Base-by-base conservation (phyloP, 176 grass and related monocot genomes). In the Urochloa ruziziensis region DNA sequence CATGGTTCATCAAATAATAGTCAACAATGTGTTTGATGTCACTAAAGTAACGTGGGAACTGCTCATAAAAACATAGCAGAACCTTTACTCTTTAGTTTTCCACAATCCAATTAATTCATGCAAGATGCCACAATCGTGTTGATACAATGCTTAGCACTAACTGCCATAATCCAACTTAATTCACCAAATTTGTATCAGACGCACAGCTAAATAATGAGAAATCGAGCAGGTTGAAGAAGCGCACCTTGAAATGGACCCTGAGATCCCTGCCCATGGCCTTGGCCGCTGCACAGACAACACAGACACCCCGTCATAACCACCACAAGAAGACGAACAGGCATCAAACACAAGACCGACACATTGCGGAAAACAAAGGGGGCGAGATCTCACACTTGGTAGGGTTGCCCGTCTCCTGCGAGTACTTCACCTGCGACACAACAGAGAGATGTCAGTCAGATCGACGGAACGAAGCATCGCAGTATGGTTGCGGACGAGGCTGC, bases 221-320 rank as follows among this genome's bases (percentile, higher is more conserved):
- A 16, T 1, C 10, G 18, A 73, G n/a, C 35, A 44, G 64, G 43
- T 39, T 62, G 6, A 34, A 14, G 39, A 52, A 85, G 58, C 64
- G 42, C 43, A 96, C 91, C 88, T 93, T 97, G 82, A 93, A 97
- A 77, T 97, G 94, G 68, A 93, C 91, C 80, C 91, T 91, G 67
- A 91, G 83, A 85, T 97, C 94, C 54, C 68, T 92, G 36, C 94
- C 86, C 85, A 93, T 89, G 58, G 94, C 89, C 90, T 97, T 97
- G 48, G 94, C 86, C 30, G 94, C 94, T 93, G 88, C 80, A 62
- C 65, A 70, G 62, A 78, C 37, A 87, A n/a, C 30, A 74, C 29
- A 74, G 25, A 70, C 11, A 84, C 34, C 67, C 11, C 54, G 63
- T 70, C 52, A 71, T 12, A 74, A 74, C 54, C 37, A 70, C 29